Base-by-base conservation (phyloP, 1,139 yeast species). In the Casaregolazyma lundiana region DNA sequence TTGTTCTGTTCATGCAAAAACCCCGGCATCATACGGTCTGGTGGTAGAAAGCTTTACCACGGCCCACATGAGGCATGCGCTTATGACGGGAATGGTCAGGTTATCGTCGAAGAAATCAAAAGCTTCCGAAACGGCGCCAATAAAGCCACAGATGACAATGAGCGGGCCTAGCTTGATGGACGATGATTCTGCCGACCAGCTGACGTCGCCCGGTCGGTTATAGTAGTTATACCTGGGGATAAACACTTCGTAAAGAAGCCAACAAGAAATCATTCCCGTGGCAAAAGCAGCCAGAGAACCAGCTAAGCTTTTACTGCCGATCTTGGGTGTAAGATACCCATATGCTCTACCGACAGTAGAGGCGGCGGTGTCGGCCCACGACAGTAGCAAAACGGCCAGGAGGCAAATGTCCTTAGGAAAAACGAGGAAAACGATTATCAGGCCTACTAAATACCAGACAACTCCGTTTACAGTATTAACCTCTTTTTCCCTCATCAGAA, bases 301-400 rank as follows among this genome's bases (percentile, higher is more conserved):
- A 1, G 97, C 96, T 43, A 92, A 69, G 1, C 95, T 84, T 65
- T 92, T 92, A 50, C 80, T 79, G 48, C 75, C 70, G 32, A 90
- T 66, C 61, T 81, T 80, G 37, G 96, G 96, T 5, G 97, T 88
- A 56, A 84, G 75, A 57, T 84, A 75, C 6, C 97, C 97, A 64
- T 70, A 88, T 45, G 76, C 76, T 55, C 97, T 76, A 18, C 97
- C 98, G 59, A 90, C 67, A 1, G 97, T 87, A 2, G 97, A 87
- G 2, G 98, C 98, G 4, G 97, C 94, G 7, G 97, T 89, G 63
- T 92, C 98, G 8, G 96, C 90, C 97, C 97, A 92, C 62, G 96
- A 85, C 53, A 92, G 75, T 48, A 92, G 70, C 54, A 89, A 71
- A 6, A 88, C 80, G 21, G 95, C 75, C 71, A 89, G 73, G 20